These are phyloP conservation scores for Raffaelea albimanens DNA, from an alignment of 2,329 filamentous ascomycete species.

Conservation along the genomic window DNA sequence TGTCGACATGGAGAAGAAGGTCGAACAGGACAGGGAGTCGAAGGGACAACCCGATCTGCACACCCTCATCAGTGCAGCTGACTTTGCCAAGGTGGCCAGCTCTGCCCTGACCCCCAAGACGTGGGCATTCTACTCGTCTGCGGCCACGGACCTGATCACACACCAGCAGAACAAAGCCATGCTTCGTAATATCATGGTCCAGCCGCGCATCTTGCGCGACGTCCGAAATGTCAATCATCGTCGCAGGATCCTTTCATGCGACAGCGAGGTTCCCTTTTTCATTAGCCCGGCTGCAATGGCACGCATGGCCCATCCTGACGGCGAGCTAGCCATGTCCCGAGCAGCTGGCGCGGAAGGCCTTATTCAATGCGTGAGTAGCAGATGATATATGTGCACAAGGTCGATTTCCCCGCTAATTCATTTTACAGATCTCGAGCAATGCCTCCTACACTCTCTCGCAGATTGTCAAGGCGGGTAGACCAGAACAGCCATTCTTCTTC, in stretches of 20 bases:
- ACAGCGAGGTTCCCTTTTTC: slow-evolving; percentile 45
- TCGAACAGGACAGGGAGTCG: too few species aligned
- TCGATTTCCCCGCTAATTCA: slow-evolving; percentile 36
- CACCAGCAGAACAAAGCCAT: slow-evolving; percentile 44
- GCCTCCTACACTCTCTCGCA: slow-evolving; percentile 49
- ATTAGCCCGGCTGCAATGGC: slow-evolving; percentile 57
- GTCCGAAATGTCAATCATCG: slow-evolving; percentile 27
- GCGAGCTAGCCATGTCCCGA: slow-evolving; percentile 48
- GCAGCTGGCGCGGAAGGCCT: slow-evolving; percentile 15
- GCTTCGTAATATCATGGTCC: slow-evolving; percentile 47
- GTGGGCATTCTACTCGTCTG: slow-evolving; percentile 62
- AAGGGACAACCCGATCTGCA: slow-evolving; percentile 26
- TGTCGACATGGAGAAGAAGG: too few species aligned
- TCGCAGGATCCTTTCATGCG: slow-evolving; percentile 24
- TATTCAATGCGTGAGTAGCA: too few species aligned
- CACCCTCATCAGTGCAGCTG: slow-evolving; percentile 47
- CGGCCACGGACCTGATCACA: slow-evolving; percentile 52
- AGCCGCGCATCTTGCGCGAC: slow-evolving; percentile 47
- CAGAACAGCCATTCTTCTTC: slow-evolving; percentile 23
- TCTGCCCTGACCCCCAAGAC: slow-evolving; percentile 49
- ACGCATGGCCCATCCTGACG: slow-evolving; percentile 51
- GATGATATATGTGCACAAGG: too few species aligned
- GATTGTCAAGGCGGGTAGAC: slow-evolving; percentile 27
- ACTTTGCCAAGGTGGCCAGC: slow-evolving; percentile 50
- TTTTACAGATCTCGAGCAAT: slow-evolving; percentile 53